Evolutionary conservation across 441 rosid genomes (phyloP), one percentile per base, ranked within the genome.

Genomic region (Breynia disticha): DNA sequence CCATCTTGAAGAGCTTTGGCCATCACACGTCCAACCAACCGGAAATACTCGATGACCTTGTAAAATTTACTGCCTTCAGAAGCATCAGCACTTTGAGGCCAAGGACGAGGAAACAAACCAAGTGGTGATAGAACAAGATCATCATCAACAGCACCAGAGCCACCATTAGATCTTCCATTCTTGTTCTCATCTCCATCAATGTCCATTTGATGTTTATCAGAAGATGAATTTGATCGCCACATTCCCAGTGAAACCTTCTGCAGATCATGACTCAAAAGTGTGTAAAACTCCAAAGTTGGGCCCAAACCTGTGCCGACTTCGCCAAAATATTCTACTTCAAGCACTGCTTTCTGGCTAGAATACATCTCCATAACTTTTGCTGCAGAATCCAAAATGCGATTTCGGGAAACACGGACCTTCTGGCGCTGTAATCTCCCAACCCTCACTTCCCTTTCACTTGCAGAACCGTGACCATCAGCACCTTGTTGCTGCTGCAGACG

Each of bases 1-100:
- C 99, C 98, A 73, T 95, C 99, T 75, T 95, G 99, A 76, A 95
- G 95, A 65, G 99, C 98, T 78, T 95, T 95, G 38, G 99, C 98
- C 93, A 86, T 84, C 60, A 86, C 93, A 61, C 97, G 98, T 54
- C 99, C 99, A 75, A 88, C 73, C 66, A 95, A 71, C 53, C 95
- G 87, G 72, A 95, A 95, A 68, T 95, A 79, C 60, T 95, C 98
- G 47, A 75, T 51, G 15, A 75, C 97, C 76, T 84, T 90, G 57
- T 63, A 68, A 20, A 95, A 74, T 60, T 73, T 84, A 68, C 82
- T 81, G 53, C 86, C 87, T 73, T 84, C 98, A 46, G 98, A 77
- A 53, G 66, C 64, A 66, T 86, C 83, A 51, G 72, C 72, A 75
- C 54, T 79, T 59, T 84, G 87, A 67, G 96, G 75, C 97, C 96